A percentile compares a stretch with the other conserved stretches of the same genome.
Evolutionary conservation across 495 filamentous ascomycete genomes (phyloP).

Genomic region (Aspergillus heteromorphus): DNA sequence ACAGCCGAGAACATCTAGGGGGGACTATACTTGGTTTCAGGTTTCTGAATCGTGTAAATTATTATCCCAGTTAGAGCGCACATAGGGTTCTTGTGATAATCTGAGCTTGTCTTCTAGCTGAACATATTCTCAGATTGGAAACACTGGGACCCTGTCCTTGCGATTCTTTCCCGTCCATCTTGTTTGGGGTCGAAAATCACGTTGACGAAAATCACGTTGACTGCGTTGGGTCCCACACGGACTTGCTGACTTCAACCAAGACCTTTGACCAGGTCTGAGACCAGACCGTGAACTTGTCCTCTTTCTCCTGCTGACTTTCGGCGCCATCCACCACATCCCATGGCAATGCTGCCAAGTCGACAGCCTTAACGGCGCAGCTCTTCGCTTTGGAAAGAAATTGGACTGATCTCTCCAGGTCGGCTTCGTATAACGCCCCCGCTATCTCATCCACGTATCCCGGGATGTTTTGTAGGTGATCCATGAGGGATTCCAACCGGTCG

Average conservation of each 20-base stretch:
- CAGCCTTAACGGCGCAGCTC: slow-evolving; percentile 24
- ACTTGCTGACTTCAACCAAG: slow-evolving; percentile 37
- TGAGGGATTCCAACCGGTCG: slow-evolving; percentile 26
- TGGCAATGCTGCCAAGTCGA: slow-evolving; percentile 21
- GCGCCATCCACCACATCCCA: slow-evolving; percentile 16
- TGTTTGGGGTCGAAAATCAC: neutral
- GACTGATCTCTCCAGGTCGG: slow-evolving; percentile 23
- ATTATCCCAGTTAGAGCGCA: neutral
- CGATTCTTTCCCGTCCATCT: neutral
- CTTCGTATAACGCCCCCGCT: slow-evolving; percentile 45
- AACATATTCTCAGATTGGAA: neutral
- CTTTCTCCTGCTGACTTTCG: slow-evolving; percentile 15
- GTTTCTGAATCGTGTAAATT: neutral
- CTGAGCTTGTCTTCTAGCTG: neutral
- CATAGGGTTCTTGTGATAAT: neutral
- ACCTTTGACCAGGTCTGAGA: slow-evolving; percentile 45
- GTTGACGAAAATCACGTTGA: neutral
- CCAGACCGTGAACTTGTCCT: slow-evolving; percentile 47
- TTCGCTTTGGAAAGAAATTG: slow-evolving; percentile 25
- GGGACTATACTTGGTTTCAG: neutral
- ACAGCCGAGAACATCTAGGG: neutral
- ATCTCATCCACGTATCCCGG: slow-evolving; percentile 44
- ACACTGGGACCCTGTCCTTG: neutral
- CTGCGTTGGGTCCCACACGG: slow-evolving; percentile 11
- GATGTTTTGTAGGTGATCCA: slow-evolving; percentile 31